Conservation (phyloP, 2,329 filamentous ascomycete species). For the Scolecobasidium constrictum region DNA sequence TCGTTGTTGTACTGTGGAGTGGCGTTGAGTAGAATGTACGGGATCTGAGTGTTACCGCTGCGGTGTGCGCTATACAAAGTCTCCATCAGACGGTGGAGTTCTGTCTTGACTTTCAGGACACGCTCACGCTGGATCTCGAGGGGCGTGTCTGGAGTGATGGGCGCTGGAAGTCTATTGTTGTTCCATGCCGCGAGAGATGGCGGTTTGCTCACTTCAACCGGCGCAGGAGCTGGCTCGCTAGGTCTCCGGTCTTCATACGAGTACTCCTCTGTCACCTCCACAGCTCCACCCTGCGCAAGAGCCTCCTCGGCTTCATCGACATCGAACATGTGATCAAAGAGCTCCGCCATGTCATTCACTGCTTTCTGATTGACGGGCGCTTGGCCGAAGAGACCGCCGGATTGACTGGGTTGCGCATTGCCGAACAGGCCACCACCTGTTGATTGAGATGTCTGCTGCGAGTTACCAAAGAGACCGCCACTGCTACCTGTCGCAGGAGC, state of each 20-base stretch:
- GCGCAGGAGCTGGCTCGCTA: not conserved
- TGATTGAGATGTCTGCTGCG: not conserved
- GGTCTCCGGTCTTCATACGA: not conserved
- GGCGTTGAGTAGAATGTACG: not conserved
- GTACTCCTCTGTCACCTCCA: not conserved
- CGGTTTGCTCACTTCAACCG: not conserved
- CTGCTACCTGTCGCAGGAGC: not conserved
- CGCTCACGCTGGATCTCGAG: not conserved
- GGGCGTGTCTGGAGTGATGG: not conserved
- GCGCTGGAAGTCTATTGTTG: not conserved
- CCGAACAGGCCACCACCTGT: not conserved
- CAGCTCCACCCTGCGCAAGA: not conserved
- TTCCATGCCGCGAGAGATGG: not conserved
- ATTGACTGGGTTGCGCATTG: not conserved
- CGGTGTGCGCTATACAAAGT: not conserved
- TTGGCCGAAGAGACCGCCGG: not conserved
- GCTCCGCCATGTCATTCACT: not conserved
- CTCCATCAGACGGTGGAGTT: not conserved
- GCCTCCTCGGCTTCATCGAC: not conserved
- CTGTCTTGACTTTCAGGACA: not conserved
- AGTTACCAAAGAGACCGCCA: not conserved
- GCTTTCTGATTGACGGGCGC: not conserved
- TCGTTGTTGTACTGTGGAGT: not conserved
- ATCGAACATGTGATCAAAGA: slow-evolving; percentile 5
- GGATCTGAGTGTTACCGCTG: not conserved